These are phyloP conservation scores for Colletotrichum higginsianum DNA, from an alignment of 2,329 filamentous ascomycete species.

Conservation along the genomic window DNA sequence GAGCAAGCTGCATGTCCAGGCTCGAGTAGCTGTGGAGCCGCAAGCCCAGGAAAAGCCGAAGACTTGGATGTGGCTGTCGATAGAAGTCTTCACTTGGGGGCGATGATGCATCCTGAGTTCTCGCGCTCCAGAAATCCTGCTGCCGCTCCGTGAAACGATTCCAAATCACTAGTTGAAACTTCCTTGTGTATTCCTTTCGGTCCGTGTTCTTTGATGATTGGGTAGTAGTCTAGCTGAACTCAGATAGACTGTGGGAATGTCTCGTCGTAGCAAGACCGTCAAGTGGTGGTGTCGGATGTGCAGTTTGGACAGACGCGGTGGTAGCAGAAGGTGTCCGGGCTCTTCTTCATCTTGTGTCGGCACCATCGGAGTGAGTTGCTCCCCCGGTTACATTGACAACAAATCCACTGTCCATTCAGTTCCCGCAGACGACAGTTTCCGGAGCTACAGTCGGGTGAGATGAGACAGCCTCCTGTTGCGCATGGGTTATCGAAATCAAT, in stretches of 20 bases:
- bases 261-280: background rate
- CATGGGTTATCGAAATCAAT: constrained; percentile 61
- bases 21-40: background rate
- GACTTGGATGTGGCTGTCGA: constrained; percentile 18
- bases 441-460: constrained; percentile 61
- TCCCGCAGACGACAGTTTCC: constrained; percentile 65
- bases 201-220: background rate
- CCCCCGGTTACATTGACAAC: constrained; percentile 64
- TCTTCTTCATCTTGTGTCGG: constrained; percentile 59
- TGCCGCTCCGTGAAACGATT: constrained; percentile 6
- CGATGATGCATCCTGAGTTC: background rate
- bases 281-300: constrained; percentile 49
- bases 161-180: background rate
- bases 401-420: constrained; percentile 64
- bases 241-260: background rate
- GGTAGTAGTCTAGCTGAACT: background rate
- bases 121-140: background rate
- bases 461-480: constrained; percentile 60
- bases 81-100: background rate
- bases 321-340: constrained; percentile 67
- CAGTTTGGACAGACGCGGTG: constrained; percentile 65
- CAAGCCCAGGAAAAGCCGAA: constrained; percentile 3
- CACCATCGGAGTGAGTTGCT: constrained; percentile 63
- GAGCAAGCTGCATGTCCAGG: constrained; percentile 5
- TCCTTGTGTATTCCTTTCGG: constrained; percentile 18